Conservation (phyloP, 1,139 yeast genomes). For the Taphrina sp. region DNA sequence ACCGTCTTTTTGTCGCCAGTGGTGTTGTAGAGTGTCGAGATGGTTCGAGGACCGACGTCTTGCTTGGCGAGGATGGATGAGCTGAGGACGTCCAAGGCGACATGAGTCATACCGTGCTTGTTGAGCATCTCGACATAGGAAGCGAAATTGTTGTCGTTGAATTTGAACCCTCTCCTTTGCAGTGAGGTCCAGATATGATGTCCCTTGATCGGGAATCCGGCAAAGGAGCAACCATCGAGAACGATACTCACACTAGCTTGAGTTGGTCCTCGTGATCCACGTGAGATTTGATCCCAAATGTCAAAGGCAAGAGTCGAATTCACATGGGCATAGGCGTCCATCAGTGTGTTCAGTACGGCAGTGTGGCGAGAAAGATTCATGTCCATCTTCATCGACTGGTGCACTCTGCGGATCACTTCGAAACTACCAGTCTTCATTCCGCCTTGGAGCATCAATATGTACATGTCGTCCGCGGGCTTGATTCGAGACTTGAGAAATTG, state of each 20-base stretch:
- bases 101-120: conserved; percentile 2
- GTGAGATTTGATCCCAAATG: conserved; percentile 23
- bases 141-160: conserved; percentile 31
- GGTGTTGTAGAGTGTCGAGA: conserved; percentile 21
- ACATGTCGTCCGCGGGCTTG: conserved; percentile 28
- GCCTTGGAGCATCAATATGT: conserved; percentile 24
- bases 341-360: conserved; percentile 21
- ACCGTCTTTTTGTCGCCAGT: neutral
- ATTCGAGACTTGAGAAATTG: conserved; percentile 19
- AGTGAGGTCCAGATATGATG: conserved; percentile 21
- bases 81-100: conserved; percentile 7
- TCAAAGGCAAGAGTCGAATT: conserved; percentile 21
- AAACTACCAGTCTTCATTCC: conserved; percentile 8
- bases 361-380: conserved; percentile 26
- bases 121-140: conserved; percentile 21
- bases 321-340: conserved; percentile 30
- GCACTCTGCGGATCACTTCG: conserved; percentile 10
- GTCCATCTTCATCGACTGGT: conserved; percentile 28
- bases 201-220: conserved; percentile 21
- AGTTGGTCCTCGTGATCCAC: conserved; percentile 18
- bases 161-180: conserved; percentile 6
- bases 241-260: conserved; percentile 24
- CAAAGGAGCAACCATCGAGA: conserved; percentile 17
- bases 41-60: conserved; percentile 16
- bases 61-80: neutral